phyloP scores from a whole-genome alignment of 1,284 basidiomycete species.

The Anthracocystis setariae region DNA sequence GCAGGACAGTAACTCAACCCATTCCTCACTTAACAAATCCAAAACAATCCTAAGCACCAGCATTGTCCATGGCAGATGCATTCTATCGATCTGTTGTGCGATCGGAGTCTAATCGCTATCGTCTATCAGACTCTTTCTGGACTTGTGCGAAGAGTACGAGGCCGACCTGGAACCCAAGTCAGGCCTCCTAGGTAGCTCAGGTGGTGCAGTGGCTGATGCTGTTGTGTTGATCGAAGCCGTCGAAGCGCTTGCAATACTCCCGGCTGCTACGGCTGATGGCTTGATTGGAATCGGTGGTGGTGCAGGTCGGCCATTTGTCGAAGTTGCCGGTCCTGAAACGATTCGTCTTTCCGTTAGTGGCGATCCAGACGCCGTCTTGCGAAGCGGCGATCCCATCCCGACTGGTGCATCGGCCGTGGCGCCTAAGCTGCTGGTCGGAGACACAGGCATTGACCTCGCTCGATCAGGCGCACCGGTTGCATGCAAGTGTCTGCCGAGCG shows the following conservation, averaged over 20 bases:
- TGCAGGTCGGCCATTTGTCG: conserved; percentile 12
- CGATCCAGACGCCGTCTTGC: conserved; percentile 27
- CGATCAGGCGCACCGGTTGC: conserved; percentile 3
- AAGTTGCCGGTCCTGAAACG: conserved; percentile 25
- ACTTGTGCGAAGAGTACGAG: conserved; percentile 41
- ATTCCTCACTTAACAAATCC: conserved; percentile 8
- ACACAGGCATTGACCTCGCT: conserved; percentile 14
- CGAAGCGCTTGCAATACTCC: neutral
- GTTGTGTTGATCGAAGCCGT: conserved; percentile 2
- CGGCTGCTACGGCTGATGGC: conserved; percentile 12
- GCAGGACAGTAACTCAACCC: conserved; percentile 33
- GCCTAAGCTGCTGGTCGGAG: conserved; percentile 11
- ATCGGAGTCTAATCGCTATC: conserved; percentile 31
- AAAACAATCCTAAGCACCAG: neutral
- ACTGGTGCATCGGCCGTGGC: conserved; percentile 1
- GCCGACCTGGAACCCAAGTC: conserved; percentile 36
- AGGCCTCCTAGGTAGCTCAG: conserved; percentile 39
- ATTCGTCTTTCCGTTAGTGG: conserved; percentile 26
- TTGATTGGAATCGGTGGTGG: conserved; percentile 45
- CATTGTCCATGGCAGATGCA: neutral
- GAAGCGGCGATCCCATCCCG: conserved; percentile 9
- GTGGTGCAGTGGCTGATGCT: conserved; percentile 16
- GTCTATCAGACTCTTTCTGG: conserved; percentile 41
- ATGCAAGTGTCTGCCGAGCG: neutral
- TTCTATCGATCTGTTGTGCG: neutral